A percentile compares a stretch with the other conserved stretches of the same genome.
Evolutionary conservation across 2,329 filamentous ascomycete genomes (phyloP).

Genomic region (Cadophora malorum): DNA sequence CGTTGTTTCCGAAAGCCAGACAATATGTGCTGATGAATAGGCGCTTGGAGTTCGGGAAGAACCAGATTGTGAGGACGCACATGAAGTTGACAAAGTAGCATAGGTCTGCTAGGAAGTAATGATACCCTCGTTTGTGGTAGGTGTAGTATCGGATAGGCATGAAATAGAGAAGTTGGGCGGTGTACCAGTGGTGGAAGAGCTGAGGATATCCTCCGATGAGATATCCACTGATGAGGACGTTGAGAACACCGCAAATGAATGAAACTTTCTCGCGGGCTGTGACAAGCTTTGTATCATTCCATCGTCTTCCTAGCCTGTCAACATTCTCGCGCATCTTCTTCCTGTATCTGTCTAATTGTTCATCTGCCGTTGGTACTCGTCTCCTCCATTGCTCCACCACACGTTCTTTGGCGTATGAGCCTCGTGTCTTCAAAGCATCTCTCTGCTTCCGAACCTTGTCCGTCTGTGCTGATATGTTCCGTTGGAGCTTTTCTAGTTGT

Average conservation of each 20-base stretch:
- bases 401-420: constrained; percentile 80
- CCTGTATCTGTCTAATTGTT: constrained; percentile 90
- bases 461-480: constrained; percentile 79
- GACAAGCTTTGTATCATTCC: constrained; percentile 89
- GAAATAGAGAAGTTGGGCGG: constrained; percentile 85
- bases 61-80: constrained; percentile 82
- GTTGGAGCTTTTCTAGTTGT: constrained; percentile 89
- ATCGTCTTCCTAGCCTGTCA: constrained; percentile 83
- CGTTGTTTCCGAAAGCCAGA: constrained; percentile 94
- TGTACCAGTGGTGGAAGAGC: constrained; percentile 94
- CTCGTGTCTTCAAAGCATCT: constrained; percentile 77
- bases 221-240: constrained; percentile 96
- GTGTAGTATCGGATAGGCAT: constrained; percentile 95
- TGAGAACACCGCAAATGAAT: constrained; percentile 95
- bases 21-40: constrained; percentile 93
- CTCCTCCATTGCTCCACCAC: constrained; percentile 94
- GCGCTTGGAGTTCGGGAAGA: constrained; percentile 87
- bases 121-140: constrained; percentile 89
- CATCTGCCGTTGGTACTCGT: constrained; percentile 83
- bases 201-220: constrained; percentile 85
- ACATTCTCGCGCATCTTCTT: constrained; percentile 87
- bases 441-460: constrained; percentile 84
- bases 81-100: constrained; percentile 98
- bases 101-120: constrained; percentile 96
- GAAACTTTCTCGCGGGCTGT: constrained; percentile 92